phyloP scores from a whole-genome alignment of 768 basidiomycete genomes.

The Cyathus striatus region DNA sequence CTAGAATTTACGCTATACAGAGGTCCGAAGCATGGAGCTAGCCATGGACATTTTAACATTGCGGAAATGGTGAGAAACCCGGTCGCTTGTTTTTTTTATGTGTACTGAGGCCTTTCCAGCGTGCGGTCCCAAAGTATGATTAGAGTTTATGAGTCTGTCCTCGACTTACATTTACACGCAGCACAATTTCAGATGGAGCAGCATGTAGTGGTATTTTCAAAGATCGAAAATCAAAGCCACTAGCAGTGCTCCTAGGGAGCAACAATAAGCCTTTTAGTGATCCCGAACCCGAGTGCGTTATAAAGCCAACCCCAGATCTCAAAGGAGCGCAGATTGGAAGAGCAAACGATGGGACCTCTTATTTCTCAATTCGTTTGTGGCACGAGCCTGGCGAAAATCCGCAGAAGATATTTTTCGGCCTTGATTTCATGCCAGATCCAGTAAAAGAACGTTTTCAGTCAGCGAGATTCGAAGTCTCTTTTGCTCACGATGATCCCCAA shows the following conservation, averaged over 20 bases:
- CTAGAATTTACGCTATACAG: too few species aligned
- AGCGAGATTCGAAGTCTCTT: background rate
- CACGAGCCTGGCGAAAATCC: background rate
- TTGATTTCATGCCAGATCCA: background rate
- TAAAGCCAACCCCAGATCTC: background rate
- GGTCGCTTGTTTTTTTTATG: too few species aligned
- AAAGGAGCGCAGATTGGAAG: background rate
- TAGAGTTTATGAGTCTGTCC: background rate
- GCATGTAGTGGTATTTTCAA: background rate
- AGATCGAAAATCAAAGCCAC: background rate
- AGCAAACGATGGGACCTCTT: background rate
- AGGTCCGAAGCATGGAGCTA: too few species aligned
- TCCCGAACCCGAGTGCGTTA: background rate
- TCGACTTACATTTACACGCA: background rate
- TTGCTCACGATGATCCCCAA: background rate
- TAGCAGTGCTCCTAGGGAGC: background rate
- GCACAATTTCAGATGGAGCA: background rate
- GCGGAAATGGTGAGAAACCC: too few species aligned
- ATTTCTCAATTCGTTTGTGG: background rate
- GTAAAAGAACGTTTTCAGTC: background rate
- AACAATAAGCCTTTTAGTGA: background rate
- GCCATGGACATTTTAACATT: too few species aligned
- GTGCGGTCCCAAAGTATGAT: background rate
- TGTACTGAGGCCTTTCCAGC: background rate
- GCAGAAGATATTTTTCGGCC: background rate